Base-by-base conservation (phyloP, 371 early-diverging fungal species). In the Zychaea mexicana region DNA sequence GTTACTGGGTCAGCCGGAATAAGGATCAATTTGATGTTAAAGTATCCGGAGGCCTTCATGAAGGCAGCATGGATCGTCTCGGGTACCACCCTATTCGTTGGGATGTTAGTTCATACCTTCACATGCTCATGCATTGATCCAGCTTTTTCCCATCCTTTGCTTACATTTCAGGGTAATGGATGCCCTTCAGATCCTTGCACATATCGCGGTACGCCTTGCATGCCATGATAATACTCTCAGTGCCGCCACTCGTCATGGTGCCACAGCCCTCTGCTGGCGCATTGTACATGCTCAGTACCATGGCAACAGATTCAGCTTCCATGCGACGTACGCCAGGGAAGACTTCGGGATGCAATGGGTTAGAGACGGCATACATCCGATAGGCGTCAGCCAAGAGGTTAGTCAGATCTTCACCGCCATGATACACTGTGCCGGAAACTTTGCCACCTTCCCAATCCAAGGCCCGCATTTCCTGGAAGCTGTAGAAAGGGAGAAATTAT, bases 241-340 rank as follows among this genome's bases (percentile, higher is more conserved):
- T 95, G 33, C 98, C 98, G 47, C 98, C 98, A 45, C 94, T 93
- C 7, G 97, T 97, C 77, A 97, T 92, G 27, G 87, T 87, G 36
- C 93, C 93, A 70, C 90, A 90, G 24, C 90, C 92, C 17, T 79
- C 80, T 5, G 66, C 67, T 0, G 91, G 89, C 17, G 90, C 96
- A 71, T 95, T 88, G 84, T 92, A 96, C 84, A 97, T 91, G 33
- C 74, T 61, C 28, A 94, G 71, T 1, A 94, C 93, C 96, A 96
- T 96, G 7, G 92, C 87, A 19, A 96, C 92, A 31, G 93, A 85
- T 72, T 97, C 98, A 30, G 96, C 94, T 71, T 98, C 98, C 91
- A 98, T 94, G 62, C 92, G 88, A 57, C 97, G 88, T n/a, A 95
- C 82, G 24, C 95, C 96, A 3, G 97, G 97, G 82, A 97, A 98